Conservation (phyloP, 1,284 basidiomycete species). For the Ceraceosorus guamensis region DNA sequence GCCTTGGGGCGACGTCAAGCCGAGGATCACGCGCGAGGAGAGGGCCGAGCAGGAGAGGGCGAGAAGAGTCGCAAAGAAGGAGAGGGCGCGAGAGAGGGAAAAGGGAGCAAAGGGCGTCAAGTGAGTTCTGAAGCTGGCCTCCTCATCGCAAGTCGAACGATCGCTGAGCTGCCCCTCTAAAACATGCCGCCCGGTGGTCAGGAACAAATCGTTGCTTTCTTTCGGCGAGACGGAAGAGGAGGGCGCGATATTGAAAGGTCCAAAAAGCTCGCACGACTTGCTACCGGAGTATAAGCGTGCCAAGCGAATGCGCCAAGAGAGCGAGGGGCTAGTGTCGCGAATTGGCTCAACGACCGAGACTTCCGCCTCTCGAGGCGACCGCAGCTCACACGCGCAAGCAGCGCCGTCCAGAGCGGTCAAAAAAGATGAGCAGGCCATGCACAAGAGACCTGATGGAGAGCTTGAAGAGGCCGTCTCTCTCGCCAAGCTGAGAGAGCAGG, state of each 20-base stretch:
- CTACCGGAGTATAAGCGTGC: slow-evolving; percentile 18
- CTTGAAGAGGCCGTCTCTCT: background rate
- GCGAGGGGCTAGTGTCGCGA: background rate
- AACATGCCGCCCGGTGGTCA: no score
- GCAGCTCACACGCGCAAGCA: background rate
- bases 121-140: slow-evolving; percentile 5
- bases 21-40: slow-evolving; percentile 90
- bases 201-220: slow-evolving; percentile 29
- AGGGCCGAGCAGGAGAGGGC: slow-evolving; percentile 68
- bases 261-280: slow-evolving; percentile 43
- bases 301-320: background rate
- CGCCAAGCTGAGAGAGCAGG: slow-evolving; percentile 1
- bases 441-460: background rate
- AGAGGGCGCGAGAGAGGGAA: slow-evolving; percentile 14
- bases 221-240: slow-evolving; percentile 23
- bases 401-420: slow-evolving; percentile 4
- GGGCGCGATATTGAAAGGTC: slow-evolving; percentile 11
- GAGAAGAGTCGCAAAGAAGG: slow-evolving; percentile 62
- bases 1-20: slow-evolving; percentile 87
- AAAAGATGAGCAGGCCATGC: background rate
- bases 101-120: slow-evolving; percentile 18
- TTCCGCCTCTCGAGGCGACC: background rate
- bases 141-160: background rate
- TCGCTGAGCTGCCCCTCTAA: no score
- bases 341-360: background rate